Conservation (phyloP, 2,329 filamentous ascomycete genomes). For the Aspergillus bombycis region DNA sequence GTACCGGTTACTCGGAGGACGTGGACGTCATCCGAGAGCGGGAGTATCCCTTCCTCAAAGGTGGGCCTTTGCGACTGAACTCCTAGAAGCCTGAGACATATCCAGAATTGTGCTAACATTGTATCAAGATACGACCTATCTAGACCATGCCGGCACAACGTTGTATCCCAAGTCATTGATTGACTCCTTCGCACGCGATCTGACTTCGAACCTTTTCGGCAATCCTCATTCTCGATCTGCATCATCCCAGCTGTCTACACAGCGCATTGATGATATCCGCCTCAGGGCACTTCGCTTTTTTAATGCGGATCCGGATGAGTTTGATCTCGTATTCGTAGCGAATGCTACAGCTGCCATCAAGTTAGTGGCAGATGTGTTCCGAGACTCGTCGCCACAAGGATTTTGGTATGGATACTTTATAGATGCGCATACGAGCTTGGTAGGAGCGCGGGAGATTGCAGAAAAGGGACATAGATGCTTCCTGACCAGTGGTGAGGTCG, state of each 20-base stretch:
- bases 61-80: constrained; percentile 24
- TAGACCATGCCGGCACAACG: constrained; percentile 96
- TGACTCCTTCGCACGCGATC: constrained; percentile 75
- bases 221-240: constrained; percentile 89
- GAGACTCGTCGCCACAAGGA: constrained; percentile 64
- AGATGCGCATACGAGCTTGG: constrained; percentile 82
- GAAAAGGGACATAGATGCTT: constrained; percentile 65
- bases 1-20: constrained; percentile 45
- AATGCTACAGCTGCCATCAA: constrained; percentile 94
- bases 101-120: neutral
- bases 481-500: constrained; percentile 62
- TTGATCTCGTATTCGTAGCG: constrained; percentile 87
- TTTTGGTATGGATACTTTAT: constrained; percentile 84
- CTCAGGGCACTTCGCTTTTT: constrained; percentile 74
- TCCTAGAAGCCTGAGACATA: neutral
- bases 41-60: constrained; percentile 52
- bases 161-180: constrained; percentile 79
- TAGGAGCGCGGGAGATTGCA: constrained; percentile 78
- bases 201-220: constrained; percentile 78
- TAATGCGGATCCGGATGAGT: constrained; percentile 76
- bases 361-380: constrained; percentile 76
- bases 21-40: constrained; percentile 50
- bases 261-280: constrained; percentile 75
- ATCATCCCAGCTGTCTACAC: constrained; percentile 76
- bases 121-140: constrained; percentile 70